Evolutionary conservation across 257 asterid species (phyloP).

Genomic region (Thymus mandschuricus): DNA sequence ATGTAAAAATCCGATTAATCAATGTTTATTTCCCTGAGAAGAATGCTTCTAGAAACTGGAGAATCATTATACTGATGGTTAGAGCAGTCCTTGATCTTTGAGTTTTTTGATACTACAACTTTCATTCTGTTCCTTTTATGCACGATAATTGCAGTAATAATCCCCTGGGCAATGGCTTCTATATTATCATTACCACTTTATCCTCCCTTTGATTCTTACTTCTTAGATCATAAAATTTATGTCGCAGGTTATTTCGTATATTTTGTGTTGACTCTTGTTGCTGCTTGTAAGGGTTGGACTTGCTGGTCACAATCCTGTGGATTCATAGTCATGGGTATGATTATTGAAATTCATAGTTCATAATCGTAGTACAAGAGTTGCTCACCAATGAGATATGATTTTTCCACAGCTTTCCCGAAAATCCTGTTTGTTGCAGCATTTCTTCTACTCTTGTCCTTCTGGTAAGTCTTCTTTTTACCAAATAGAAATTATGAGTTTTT

Average conservation of each 20-base stretch:
- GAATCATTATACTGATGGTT: too few species aligned
- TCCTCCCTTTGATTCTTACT: slow-evolving; percentile 18
- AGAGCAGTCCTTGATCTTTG: too few species aligned
- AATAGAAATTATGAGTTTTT: neutral
- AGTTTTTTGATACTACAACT: too few species aligned
- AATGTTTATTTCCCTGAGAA: neutral
- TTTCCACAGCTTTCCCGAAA: slow-evolving; percentile 71
- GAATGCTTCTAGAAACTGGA: neutral
- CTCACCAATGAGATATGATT: slow-evolving; percentile 26
- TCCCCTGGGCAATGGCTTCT: neutral
- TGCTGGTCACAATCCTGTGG: slow-evolving; percentile 76
- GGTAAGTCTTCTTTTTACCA: slow-evolving; percentile 46
- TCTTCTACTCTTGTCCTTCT: slow-evolving; percentile 76
- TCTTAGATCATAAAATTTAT: slow-evolving; percentile 26
- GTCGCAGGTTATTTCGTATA: slow-evolving; percentile 69
- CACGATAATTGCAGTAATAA: too few species aligned
- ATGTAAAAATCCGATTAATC: neutral
- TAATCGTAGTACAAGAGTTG: slow-evolving; percentile 7
- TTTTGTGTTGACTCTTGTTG: slow-evolving; percentile 62
- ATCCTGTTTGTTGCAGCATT: slow-evolving; percentile 70
- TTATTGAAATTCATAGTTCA: slow-evolving; percentile 16
- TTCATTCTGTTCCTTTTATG: too few species aligned
- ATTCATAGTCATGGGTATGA: slow-evolving; percentile 68
- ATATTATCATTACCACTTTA: slow-evolving; percentile 13
- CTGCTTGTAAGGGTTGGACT: slow-evolving; percentile 76